Percentiles rank a stretch among this genome's conserved stretches.
These are phyloP conservation scores for Sphagnum magellanicum DNA, from an alignment of 228 moss, liverwort and hornwort species.

Conservation along the genomic window DNA sequence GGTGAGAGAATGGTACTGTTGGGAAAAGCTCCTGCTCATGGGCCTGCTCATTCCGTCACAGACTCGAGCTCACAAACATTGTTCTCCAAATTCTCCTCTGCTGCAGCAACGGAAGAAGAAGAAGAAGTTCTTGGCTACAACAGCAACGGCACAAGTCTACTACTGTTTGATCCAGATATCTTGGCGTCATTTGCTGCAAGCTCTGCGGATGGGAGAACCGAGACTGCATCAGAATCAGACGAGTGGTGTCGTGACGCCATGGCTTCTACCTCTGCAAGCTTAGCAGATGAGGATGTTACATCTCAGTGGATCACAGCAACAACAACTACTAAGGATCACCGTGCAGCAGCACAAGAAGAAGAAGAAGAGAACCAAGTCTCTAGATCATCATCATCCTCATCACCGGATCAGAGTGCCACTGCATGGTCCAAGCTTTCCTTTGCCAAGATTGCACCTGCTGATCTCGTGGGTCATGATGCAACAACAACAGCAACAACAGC, in stretches of 20 bases:
- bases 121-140: conserved; percentile 22
- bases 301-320: conserved; percentile 21
- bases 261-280: conserved; percentile 68
- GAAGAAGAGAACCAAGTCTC: conserved; percentile 14
- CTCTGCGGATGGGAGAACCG: conserved; percentile 28
- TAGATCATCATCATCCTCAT: conserved; percentile 22
- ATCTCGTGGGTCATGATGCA: too few species aligned
- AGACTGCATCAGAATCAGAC: conserved; percentile 47
- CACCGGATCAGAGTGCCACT: conserved; percentile 10
- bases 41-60: background rate
- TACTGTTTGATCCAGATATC: conserved; percentile 78
- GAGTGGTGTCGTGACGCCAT: conserved; percentile 86
- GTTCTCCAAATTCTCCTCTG: background rate
- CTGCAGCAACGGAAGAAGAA: background rate
- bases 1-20: background rate
- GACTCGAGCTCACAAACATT: background rate
- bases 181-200: conserved; percentile 72
- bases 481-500: too few species aligned
- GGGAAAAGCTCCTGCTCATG: background rate
- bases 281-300: conserved; percentile 48
- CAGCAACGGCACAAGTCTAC: background rate
- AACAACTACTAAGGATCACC: too few species aligned
- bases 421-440: conserved; percentile 49
- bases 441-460: conserved; percentile 51
- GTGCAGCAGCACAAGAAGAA: conserved; percentile 2